Evolutionary conservation across 305 asterid species (phyloP), one percentile per base, ranked within the genome.

Genomic region (Fraxinus ornus): DNA sequence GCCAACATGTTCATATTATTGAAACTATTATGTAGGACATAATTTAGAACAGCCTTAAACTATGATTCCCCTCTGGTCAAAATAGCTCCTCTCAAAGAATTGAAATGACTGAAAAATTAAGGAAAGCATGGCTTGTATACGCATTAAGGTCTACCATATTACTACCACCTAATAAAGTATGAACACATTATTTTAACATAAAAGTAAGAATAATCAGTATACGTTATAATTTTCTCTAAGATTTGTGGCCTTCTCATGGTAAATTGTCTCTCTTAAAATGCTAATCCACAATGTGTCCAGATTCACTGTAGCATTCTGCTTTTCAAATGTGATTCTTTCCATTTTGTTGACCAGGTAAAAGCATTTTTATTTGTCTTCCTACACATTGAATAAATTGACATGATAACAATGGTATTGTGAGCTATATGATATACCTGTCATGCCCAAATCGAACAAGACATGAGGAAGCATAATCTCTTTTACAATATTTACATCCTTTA

Each of bases 391-490:
- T 68, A 79, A 70, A 26, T 75, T 75, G 37, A 72, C 52, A 79
- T 37, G 72, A 84, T 73, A 79, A 28, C 12, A 60, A 52, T 78
- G 71, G 60, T 83, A 68, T 70, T 39, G 55, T 21, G 79, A 77
- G 85, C 79, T 78, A 82, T 30, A 75, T 30, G 24, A 74, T 47
- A 79, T 89, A 95, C 99, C 97, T 97, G 87, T 95, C 98, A 74
- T 87, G 83, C 79, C 94, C 98, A 88, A 96, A 92, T 55, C 96
- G 97, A 85, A 97, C 97, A 79, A 97, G 95, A 85, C 99, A 97
- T 1, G 99, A 95, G 78, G 98, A 92, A 87, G 97, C 97, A 87
- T 97, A 94, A 78, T 90, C 92, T 87, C 94, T 90, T n/a, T 82
- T 87, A 87, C 99, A 97, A 89, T 89, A 90, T 82, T 88, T 93